These are phyloP conservation scores for Danielia reshetovae DNA, from an alignment of 805 yeast species.

Conservation along the genomic window DNA sequence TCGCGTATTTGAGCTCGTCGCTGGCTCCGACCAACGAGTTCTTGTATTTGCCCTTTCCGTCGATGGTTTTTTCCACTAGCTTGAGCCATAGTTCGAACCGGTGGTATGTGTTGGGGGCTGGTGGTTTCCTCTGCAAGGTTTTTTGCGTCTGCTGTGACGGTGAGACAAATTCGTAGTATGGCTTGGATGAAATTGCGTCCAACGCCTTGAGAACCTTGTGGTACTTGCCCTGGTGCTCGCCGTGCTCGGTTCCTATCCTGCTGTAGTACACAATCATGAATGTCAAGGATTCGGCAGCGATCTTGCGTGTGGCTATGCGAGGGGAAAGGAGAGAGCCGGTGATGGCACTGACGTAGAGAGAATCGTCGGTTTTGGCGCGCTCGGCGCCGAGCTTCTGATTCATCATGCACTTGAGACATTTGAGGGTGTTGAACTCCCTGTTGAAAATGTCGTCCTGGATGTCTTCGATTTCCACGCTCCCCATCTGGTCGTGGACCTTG, in stretches of 20 bases:
- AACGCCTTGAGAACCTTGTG: conserved; percentile 54
- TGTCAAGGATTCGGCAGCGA: conserved; percentile 73
- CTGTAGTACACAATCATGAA: conserved; percentile 41
- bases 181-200: conserved; percentile 38
- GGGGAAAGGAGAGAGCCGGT: conserved; percentile 74
- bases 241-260: conserved; percentile 16
- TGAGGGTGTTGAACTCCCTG: conserved; percentile 69
- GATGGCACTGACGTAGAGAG: conserved; percentile 52
- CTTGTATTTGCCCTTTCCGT: conserved; percentile 78
- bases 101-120: conserved; percentile 34
- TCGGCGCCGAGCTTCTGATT: conserved; percentile 62
- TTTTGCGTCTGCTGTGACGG: conserved; percentile 18
- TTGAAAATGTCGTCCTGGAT: conserved; percentile 54
- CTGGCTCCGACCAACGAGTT: conserved; percentile 93
- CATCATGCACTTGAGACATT: conserved; percentile 71
- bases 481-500: conserved; percentile 47
- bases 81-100: conserved; percentile 70
- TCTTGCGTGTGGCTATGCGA: conserved; percentile 66
- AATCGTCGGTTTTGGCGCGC: conserved; percentile 45
- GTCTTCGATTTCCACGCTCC: conserved; percentile 22
- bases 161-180: conserved; percentile 36
- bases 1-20: conserved; percentile 56
- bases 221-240: conserved; percentile 40
- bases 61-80: conserved; percentile 62
- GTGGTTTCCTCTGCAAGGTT: conserved; percentile 33